These are phyloP conservation scores for Eucalyptus melliodora DNA, from an alignment of 345 rosid species.

Conservation along the genomic window DNA sequence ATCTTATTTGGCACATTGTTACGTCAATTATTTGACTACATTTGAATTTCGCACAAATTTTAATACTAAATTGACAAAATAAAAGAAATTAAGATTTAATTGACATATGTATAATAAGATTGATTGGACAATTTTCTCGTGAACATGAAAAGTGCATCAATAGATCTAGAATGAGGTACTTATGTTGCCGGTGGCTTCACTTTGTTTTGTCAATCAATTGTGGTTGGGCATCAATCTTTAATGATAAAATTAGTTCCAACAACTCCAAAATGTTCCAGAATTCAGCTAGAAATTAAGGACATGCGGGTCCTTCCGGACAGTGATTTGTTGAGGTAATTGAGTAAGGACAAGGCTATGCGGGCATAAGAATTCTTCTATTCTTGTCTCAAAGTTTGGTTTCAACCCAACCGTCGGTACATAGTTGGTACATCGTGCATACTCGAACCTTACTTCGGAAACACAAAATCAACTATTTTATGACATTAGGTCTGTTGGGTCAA, in stretches of 20 bases:
- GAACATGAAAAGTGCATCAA: not conserved
- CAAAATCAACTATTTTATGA: not conserved
- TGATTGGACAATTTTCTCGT: accelerated
- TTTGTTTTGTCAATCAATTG: not conserved
- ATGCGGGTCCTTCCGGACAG: not conserved
- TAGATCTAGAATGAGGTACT: not conserved
- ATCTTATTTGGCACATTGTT: not conserved
- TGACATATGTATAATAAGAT: accelerated
- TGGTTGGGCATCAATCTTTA: not conserved
- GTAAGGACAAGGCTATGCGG: not conserved
- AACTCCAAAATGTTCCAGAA: not conserved
- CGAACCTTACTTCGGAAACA: not conserved
- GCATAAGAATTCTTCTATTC: not conserved
- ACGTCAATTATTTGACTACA: accelerated
- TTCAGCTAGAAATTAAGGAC: not conserved
- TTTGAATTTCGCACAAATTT: not conserved
- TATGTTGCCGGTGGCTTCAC: not conserved
- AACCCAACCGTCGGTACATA: not conserved
- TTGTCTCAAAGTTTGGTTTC: not conserved
- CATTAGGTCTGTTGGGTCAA: not conserved
- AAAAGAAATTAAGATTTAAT: not conserved
- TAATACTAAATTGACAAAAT: not conserved
- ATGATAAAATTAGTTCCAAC: not conserved
- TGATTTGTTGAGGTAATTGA: not conserved
- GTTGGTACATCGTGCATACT: not conserved